Conservation (phyloP, 2,329 filamentous ascomycete genomes). For the Ustulina deusta region DNA sequence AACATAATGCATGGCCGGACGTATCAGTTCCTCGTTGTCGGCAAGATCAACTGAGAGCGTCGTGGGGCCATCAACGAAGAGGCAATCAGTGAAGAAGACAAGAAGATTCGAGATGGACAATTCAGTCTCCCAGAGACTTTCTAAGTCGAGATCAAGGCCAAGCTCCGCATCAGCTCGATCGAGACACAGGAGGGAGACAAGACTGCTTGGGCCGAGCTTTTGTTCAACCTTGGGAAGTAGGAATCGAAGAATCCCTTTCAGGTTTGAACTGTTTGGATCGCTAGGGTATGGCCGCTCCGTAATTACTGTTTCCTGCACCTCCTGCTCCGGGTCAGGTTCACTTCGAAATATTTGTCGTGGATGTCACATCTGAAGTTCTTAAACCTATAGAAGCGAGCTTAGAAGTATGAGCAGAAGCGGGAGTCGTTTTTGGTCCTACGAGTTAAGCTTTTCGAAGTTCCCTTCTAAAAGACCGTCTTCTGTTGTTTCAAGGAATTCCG, state of each 20-base stretch:
- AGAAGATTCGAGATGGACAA: not conserved
- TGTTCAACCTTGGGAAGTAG: not conserved
- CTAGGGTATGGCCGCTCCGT: not conserved
- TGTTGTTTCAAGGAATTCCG: not conserved
- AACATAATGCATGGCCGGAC: not conserved
- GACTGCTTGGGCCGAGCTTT: not conserved
- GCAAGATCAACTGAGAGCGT: not conserved
- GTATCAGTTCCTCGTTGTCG: not conserved
- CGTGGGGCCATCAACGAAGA: not conserved
- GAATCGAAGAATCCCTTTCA: not conserved
- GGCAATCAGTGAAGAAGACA: not conserved
- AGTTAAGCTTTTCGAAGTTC: slow-evolving; percentile 5
- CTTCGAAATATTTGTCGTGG: slow-evolving; percentile 62
- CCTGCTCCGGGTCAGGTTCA: slow-evolving; percentile 49
- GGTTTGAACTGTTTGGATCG: not conserved
- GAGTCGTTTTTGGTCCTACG: not conserved
- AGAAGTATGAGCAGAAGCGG: not conserved
- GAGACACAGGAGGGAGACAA: not conserved
- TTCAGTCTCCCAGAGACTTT: slow-evolving; percentile 1
- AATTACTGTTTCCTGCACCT: too few relatives aligned
- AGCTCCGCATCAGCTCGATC: slow-evolving; percentile 1
- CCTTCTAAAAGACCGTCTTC: not conserved
- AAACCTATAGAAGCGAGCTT: slow-evolving; percentile 50
- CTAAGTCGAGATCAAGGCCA: not conserved
- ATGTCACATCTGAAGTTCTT: slow-evolving; percentile 60